These are phyloP conservation scores for Akanthomyces muscarius DNA, from an alignment of 2,329 filamentous ascomycete genomes.

Conservation along the genomic window DNA sequence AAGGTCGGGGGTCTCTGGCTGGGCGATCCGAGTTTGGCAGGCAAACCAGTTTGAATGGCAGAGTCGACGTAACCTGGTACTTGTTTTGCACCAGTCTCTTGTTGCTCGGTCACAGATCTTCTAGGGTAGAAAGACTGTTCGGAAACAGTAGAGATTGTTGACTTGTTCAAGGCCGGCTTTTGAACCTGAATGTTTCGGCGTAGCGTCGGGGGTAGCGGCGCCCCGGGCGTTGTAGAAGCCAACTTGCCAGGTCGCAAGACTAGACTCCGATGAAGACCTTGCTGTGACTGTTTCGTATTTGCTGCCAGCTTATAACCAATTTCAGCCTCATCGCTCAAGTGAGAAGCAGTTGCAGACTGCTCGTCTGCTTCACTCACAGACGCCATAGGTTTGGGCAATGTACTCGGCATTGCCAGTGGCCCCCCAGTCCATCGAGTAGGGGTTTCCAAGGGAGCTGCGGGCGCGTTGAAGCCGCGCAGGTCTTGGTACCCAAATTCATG, in stretches of 20 bases:
- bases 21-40: not conserved
- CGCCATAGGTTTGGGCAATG: constrained; percentile 28
- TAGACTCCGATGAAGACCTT: not conserved
- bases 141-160: not conserved
- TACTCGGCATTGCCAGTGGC: constrained; percentile 34
- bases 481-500: not conserved
- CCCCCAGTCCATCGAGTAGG: constrained; percentile 46
- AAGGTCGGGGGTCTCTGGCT: not conserved
- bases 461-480: constrained; percentile 19
- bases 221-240: constrained; percentile 24
- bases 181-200: not conserved
- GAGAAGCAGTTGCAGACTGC: constrained; percentile 20
- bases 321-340: constrained; percentile 22
- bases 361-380: constrained; percentile 31
- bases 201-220: constrained; percentile 21
- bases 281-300: not conserved
- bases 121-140: not conserved
- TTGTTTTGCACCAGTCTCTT: not conserved
- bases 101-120: not conserved
- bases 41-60: not conserved
- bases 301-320: not conserved
- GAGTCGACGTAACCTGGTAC: not conserved
- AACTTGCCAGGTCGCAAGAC: constrained; percentile 3
- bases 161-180: not conserved
- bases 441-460: constrained; percentile 32